These are phyloP conservation scores for Penicillium dipodomyicola DNA, from an alignment of 495 filamentous ascomycete genomes.

Conservation along the genomic window DNA sequence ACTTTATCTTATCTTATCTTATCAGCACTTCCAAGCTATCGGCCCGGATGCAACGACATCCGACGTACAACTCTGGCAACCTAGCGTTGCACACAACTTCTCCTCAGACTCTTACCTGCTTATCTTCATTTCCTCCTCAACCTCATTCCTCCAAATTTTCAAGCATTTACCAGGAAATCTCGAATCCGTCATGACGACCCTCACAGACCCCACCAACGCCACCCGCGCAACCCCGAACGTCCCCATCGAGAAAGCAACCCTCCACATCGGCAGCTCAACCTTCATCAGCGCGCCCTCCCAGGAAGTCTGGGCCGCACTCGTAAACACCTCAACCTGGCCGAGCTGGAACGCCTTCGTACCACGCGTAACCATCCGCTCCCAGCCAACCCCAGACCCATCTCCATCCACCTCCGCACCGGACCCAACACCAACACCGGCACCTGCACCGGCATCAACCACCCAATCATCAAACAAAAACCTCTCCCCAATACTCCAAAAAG, in stretches of 20 bases:
- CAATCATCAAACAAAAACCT: background rate
- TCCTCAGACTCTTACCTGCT: background rate
- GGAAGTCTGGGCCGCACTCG: conserved; percentile 37
- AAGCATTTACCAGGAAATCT: background rate
- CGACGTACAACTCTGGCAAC: background rate
- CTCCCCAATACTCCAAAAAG: conserved; percentile 34
- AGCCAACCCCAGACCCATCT: conserved; percentile 16
- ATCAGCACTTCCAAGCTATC: conserved; percentile 1
- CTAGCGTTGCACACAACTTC: background rate
- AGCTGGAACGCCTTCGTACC: conserved; percentile 47
- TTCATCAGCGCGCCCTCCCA: conserved; percentile 34
- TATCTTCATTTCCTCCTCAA: background rate
- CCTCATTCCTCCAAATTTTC: background rate
- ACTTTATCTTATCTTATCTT: conserved; percentile 3
- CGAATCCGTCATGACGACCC: conserved; percentile 15
- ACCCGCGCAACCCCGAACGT: conserved; percentile 38
- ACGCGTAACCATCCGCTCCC: conserved; percentile 40
- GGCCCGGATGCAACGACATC: conserved; percentile 9
- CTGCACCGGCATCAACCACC: background rate
- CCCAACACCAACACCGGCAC: background rate
- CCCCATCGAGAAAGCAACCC: conserved; percentile 26
- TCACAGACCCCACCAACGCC: conserved; percentile 24
- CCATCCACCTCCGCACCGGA: background rate
- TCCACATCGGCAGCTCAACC: conserved; percentile 36
- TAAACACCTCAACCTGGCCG: conserved; percentile 44